Evolutionary conservation across 2,329 filamentous ascomycete species (phyloP).

Genomic region (Paramyrothecium roridum): DNA sequence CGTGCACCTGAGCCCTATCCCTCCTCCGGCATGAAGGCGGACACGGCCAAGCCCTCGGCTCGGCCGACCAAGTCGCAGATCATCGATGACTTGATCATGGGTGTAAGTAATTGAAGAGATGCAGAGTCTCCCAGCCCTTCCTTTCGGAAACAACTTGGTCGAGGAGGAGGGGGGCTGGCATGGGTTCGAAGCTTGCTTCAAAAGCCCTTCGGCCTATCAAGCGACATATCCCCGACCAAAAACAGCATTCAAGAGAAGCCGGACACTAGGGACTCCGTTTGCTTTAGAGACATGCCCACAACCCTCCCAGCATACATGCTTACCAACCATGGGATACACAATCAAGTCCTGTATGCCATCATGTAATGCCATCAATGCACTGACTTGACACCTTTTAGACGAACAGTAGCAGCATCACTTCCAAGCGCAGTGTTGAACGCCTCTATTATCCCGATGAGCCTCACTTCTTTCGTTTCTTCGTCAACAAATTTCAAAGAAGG

Average conservation of each 20-base stretch:
- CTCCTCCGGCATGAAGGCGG: constrained; percentile 1
- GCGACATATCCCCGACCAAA: too few relatives aligned
- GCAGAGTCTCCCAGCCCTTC: not conserved
- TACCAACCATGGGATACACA: too few relatives aligned
- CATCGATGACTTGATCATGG: constrained; percentile 53
- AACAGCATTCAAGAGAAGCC: too few relatives aligned
- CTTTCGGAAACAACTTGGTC: not conserved
- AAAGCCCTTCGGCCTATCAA: too few relatives aligned
- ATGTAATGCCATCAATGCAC: too few relatives aligned
- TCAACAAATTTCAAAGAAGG: constrained; percentile 76
- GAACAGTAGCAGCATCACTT: constrained; percentile 88
- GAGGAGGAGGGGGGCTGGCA: too few relatives aligned
- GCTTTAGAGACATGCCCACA: too few relatives aligned
- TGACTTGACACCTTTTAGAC: constrained; percentile 49
- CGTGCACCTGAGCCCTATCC: too few relatives aligned
- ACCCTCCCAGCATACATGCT: too few relatives aligned
- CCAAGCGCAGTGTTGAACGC: constrained; percentile 88
- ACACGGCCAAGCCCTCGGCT: constrained; percentile 5
- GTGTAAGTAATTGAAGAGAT: constrained; percentile 36
- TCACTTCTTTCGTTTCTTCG: constrained; percentile 86
- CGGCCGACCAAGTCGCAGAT: constrained; percentile 19
- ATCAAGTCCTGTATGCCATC: too few relatives aligned
- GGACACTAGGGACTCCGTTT: too few relatives aligned
- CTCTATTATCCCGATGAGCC: constrained; percentile 75
- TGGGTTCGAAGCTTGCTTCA: too few relatives aligned